Conservation (phyloP, 768 basidiomycete genomes). For the Strobilomyces dryophilus region DNA sequence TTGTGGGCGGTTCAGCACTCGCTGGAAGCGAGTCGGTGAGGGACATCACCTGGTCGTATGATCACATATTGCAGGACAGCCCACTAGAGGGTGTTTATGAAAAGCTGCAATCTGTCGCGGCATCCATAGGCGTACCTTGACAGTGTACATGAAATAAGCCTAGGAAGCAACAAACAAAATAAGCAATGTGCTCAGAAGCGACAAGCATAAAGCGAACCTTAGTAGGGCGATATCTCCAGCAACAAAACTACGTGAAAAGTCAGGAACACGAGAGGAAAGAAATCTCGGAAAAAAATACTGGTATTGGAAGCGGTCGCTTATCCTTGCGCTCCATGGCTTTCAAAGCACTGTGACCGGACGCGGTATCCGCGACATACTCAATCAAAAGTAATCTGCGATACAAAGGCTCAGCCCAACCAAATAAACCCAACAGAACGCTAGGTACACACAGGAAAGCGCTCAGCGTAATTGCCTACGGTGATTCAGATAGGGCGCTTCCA, state of each 20-base stretch:
- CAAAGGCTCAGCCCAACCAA: conserved; percentile 2
- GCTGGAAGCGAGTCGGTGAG: neutral
- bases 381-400: conserved; percentile 65
- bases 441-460: conserved; percentile 78
- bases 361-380: conserved; percentile 77
- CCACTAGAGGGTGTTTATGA: conserved; percentile 48
- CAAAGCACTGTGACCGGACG: conserved; percentile 55
- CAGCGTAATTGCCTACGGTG: conserved; percentile 64
- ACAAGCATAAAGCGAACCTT: conserved; percentile 42
- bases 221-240: conserved; percentile 76
- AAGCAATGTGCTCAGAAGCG: neutral
- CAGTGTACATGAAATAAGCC: conserved; percentile 86
- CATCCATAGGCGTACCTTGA: conserved; percentile 53
- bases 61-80: conserved; percentile 86
- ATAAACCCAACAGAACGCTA: neutral
- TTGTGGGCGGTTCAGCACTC: conserved; percentile 6
- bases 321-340: conserved; percentile 76
- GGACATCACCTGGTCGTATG: conserved; percentile 48
- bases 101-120: neutral
- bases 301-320: conserved; percentile 67
- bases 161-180: conserved; percentile 23
- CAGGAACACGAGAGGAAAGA: neutral
- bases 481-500: conserved; percentile 14
- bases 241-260: conserved; percentile 57
- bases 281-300: conserved; percentile 34